Base-by-base conservation (phyloP, 345 rosid genomes). In the Zanthoxylum bungeanum region DNA sequence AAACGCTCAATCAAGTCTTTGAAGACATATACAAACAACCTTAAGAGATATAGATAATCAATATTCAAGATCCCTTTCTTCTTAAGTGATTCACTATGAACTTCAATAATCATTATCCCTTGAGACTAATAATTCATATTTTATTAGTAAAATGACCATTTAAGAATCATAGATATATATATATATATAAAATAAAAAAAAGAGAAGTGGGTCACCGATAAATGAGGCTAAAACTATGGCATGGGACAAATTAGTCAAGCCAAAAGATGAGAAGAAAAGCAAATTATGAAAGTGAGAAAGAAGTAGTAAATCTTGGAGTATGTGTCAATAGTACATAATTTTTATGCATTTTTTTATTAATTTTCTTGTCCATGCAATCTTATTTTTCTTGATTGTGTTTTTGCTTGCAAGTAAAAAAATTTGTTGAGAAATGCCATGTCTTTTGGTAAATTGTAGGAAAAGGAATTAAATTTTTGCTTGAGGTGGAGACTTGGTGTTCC, bases 391-490 rank as follows among this genome's bases (percentile, higher is more conserved):
- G 61, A 57, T 30, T 58, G 34, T 33, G 63, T 58, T 31, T n/a
- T 58, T 31, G 40, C 40, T 58, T 58, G 63, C 24, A 58, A 58
- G 24, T 19, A 4, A 58, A 19, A 58, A 58, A 31, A 30, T 21
- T n/a, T 31, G 1, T 40, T 16, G 36, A 64, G 16, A 25, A 44
- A 64, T 27, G 24, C 63, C n/a, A 7, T 36, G n/a, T 9, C 1
- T 46, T 17, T 64, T 59, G 56, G 61, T 36, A 42, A 70, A 68
- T 76, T 76, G 57, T 52, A 53, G 77, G 70, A 24, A 68, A 72
- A 76, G 76, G 33, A 73, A 71, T 68, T 24, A 44, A 71, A 68
- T 60, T 78, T 64, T 75, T 76, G 83, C 84, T 79, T 83, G 74
- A 71, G 82, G 44, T 36, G 56, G 72, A 72, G 82, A 73, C 74